A percentile compares a stretch with the other conserved stretches of the same genome.
Evolutionary conservation across 1,139 yeast genomes (phyloP).

Genomic region (Kodamaea sp.): DNA sequence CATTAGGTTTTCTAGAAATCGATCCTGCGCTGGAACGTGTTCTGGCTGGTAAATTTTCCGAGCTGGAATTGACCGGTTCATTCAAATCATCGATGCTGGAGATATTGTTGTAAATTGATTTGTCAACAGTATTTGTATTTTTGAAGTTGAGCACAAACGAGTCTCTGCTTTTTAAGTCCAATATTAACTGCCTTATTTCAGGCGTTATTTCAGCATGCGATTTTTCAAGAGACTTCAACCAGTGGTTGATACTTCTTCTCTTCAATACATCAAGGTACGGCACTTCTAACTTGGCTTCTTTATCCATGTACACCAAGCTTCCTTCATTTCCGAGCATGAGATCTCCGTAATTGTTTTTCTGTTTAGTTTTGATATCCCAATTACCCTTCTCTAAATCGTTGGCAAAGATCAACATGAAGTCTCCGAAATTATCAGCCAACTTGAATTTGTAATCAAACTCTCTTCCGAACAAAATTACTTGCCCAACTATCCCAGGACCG

Average conservation of each 20-base stretch:
- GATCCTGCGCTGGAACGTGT: slow-evolving; percentile 10
- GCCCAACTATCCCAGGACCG: slow-evolving; percentile 68
- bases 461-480: slow-evolving; percentile 83
- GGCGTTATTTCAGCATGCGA: slow-evolving; percentile 16
- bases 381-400: slow-evolving; percentile 81
- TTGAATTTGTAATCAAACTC: slow-evolving; percentile 84
- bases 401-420: slow-evolving; percentile 75
- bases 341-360: slow-evolving; percentile 48
- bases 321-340: slow-evolving; percentile 66
- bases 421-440: slow-evolving; percentile 83
- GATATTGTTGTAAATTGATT: slow-evolving; percentile 30
- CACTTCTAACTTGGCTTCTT: slow-evolving; percentile 44
- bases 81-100: slow-evolving; percentile 16
- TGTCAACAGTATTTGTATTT: slow-evolving; percentile 26
- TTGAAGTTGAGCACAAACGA: slow-evolving; percentile 14
- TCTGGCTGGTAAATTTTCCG: slow-evolving; percentile 1
- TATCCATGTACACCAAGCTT: slow-evolving; percentile 65
- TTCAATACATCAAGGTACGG: slow-evolving; percentile 68
- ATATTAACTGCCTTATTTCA: slow-evolving; percentile 22
- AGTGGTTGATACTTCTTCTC: slow-evolving; percentile 29
- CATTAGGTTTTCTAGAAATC: slow-evolving; percentile 4
- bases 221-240: slow-evolving; percentile 32
- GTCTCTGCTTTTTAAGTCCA: slow-evolving; percentile 23
- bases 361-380: slow-evolving; percentile 62
- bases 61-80: slow-evolving; percentile 9